Evolutionary conservation across 352 stramenopile species (phyloP).

Genomic region (Phytophthora sansomeana): DNA sequence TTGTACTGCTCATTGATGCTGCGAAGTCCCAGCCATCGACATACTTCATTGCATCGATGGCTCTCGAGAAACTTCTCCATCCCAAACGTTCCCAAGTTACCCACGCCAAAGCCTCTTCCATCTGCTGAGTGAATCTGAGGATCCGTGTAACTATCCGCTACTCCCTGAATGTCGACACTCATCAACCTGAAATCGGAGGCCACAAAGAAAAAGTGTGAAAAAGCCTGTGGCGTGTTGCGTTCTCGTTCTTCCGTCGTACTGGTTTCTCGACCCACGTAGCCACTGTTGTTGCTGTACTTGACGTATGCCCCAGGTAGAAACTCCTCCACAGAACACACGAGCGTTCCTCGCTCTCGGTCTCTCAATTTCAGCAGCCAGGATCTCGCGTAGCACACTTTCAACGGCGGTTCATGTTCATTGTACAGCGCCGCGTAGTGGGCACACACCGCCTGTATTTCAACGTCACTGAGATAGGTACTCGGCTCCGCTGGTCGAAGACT

Average conservation of each 20-base stretch:
- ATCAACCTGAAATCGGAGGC: conserved; percentile 86
- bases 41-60: too few species aligned
- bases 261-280: conserved; percentile 83
- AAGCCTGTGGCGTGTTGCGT: conserved; percentile 85
- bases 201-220: conserved; percentile 88
- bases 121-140: too few species aligned
- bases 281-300: conserved; percentile 90
- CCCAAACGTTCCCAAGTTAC: too few species aligned
- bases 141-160: conserved; percentile 87
- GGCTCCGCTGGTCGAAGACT: too few species aligned
- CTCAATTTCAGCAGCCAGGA: conserved; percentile 83
- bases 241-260: conserved; percentile 84
- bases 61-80: too few species aligned
- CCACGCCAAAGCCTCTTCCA: too few species aligned
- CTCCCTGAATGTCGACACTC: conserved; percentile 88
- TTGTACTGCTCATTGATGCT: too few species aligned
- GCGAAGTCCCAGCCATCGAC: too few species aligned
- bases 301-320: conserved; percentile 79
- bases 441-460: too few species aligned
- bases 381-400: conserved; percentile 85
- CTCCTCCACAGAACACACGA: conserved; percentile 83
- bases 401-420: conserved; percentile 76
- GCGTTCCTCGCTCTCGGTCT: conserved; percentile 54
- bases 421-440: too few species aligned
- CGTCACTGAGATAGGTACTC: too few species aligned